Conservation (phyloP, 2,329 filamentous ascomycete species). For the Exophiala aquamarina region DNA sequence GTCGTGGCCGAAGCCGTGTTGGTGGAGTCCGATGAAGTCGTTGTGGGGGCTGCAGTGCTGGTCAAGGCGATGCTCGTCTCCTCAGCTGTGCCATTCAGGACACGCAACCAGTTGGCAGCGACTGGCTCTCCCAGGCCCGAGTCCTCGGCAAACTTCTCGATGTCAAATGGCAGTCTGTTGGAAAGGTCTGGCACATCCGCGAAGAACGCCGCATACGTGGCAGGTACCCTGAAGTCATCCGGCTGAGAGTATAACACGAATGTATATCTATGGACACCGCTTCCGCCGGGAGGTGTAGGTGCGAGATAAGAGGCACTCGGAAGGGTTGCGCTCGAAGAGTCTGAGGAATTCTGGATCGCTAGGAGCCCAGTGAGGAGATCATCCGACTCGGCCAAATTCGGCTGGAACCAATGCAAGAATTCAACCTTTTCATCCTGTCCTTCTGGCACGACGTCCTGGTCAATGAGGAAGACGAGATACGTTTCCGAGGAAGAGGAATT, state of each 20-base stretch:
- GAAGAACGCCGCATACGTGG: slow-evolving; percentile 27
- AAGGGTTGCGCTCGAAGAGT: not conserved
- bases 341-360: not conserved
- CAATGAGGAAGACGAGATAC: slow-evolving; percentile 9
- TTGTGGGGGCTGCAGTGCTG: not conserved
- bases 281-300: slow-evolving; percentile 29
- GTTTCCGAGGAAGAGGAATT: not conserved
- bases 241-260: slow-evolving; percentile 32
- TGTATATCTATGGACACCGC: slow-evolving; percentile 32
- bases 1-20: not conserved
- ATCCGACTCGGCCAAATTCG: not conserved
- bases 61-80: not conserved
- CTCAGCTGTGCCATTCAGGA: slow-evolving; percentile 11
- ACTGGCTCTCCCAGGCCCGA: slow-evolving; percentile 31
- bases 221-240: slow-evolving; percentile 27
- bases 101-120: slow-evolving; percentile 41
- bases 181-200: slow-evolving; percentile 26
- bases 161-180: slow-evolving; percentile 35
- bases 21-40: not conserved
- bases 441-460: slow-evolving; percentile 1
- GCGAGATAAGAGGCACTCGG: slow-evolving; percentile 28
- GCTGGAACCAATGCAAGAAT: slow-evolving; percentile 12
- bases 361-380: not conserved
- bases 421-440: slow-evolving; percentile 2
- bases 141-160: slow-evolving; percentile 33